phyloP scores from a whole-genome alignment of 805 yeast species.

The Metschnikowia sp. region DNA sequence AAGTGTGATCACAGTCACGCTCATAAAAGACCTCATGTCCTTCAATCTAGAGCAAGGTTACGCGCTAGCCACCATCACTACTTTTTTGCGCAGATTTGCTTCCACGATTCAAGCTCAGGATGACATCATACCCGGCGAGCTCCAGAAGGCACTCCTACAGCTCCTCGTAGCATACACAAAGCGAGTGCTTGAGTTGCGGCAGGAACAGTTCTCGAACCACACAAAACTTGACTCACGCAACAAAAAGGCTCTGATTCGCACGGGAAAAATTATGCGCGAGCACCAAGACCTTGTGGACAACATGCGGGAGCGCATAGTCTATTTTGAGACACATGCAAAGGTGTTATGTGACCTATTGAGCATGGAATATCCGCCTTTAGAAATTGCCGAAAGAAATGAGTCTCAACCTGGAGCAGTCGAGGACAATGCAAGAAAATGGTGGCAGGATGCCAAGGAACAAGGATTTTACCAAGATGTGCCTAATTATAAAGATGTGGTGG shows the following conservation, averaged over 20 bases:
- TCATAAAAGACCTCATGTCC: constrained; percentile 29
- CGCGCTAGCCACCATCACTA: constrained; percentile 38
- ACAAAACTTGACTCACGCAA: constrained; percentile 36
- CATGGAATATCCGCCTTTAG: constrained; percentile 15
- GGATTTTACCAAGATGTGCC: constrained; percentile 62
- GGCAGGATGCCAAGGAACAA: constrained; percentile 68
- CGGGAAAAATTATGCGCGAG: constrained; percentile 57
- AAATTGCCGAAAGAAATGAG: constrained; percentile 21
- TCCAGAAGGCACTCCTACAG: constrained; percentile 26
- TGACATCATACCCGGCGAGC: background rate
- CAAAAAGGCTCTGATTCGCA: constrained; percentile 57
- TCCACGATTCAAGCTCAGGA: background rate
- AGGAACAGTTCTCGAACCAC: constrained; percentile 33
- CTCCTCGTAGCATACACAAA: constrained; percentile 25
- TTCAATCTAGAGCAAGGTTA: constrained; percentile 27
- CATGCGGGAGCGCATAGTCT: constrained; percentile 2
- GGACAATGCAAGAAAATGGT: constrained; percentile 23
- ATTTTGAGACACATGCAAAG: constrained; percentile 4
- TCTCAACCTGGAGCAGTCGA: constrained; percentile 16
- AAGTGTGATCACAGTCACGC: constrained; percentile 18
- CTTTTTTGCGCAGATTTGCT: constrained; percentile 33
- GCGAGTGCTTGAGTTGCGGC: constrained; percentile 38
- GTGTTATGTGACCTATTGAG: constrained; percentile 10
- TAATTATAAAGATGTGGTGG: constrained; percentile 30
- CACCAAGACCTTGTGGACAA: constrained; percentile 12